Base-by-base conservation (phyloP, 2,329 filamentous ascomycete genomes). In the Colletotrichum graminicola region DNA sequence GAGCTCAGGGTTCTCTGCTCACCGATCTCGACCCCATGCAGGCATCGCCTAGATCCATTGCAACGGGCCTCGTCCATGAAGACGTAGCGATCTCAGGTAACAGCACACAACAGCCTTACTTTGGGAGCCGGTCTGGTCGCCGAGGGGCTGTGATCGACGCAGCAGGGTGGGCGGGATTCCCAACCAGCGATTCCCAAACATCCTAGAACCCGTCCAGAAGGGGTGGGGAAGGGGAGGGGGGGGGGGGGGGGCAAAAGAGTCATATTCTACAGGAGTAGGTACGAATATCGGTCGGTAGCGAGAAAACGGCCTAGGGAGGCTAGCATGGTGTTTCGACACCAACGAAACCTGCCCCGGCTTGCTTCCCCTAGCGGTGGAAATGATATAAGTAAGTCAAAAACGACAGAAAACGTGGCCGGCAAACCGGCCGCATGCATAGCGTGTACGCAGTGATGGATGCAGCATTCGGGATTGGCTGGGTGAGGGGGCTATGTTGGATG, bases 61-160 rank as follows among this genome's bases (percentile, higher is more conserved):
- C 68, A 51, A 29, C 34, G 10, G 36, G 49, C 16, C 12, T 36
- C 47, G 56, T 51, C 34, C 62, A 49, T 43, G 36, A 66, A 43
- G 45, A 43, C 47, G 60, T 45, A 49, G 51, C 45, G 26, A 47
- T 47, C 45, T 47, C 45, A 12, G 4, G 21, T 18, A 47, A 21
- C 21, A 23, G 21, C 43, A 60, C 21, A 39, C 47, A 32, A 41
- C 70, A 69, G 70, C 66, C 70, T 72, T 66, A 71, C 66, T 61
- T 32, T 67, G 32, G 23, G 32, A 8, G 47, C 14, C 16, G 32
- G 26, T 39, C 36, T 5, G 23, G 4, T 47, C 54, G 39, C 23
- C 41, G 39, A 60, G 10, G 5, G 55, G 69, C 54, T 61, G 49
- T 29, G 66, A 70, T 72, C 69, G 61, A 16, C 66, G 45, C 29